These are phyloP conservation scores for Cucumis sativus DNA, from an alignment of 306 rosid genomes.

Conservation along the genomic window DNA sequence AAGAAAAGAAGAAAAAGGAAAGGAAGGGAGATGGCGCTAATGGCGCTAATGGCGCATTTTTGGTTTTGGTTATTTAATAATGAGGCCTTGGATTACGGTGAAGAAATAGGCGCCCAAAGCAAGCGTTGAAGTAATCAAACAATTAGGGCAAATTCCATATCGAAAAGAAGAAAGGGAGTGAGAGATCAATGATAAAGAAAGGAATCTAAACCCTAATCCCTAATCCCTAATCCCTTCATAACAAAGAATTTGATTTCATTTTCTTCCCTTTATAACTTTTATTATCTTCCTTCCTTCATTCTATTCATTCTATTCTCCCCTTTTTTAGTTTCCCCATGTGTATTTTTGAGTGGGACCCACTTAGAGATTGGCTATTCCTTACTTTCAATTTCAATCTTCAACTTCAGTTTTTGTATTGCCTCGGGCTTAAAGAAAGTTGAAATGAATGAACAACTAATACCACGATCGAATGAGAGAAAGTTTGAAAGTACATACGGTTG, in stretches of 20 bases:
- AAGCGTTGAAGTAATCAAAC: background rate
- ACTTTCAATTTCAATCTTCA: no score
- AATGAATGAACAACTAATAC: no score
- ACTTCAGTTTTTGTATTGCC: no score
- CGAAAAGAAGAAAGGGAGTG: background rate
- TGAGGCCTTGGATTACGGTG: conserved; percentile 3
- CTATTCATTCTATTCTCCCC: background rate
- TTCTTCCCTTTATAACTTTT: background rate
- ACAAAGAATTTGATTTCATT: background rate
- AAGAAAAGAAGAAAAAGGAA: background rate
- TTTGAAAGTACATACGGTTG: no score
- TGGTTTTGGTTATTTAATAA: background rate
- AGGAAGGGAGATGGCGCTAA: background rate
- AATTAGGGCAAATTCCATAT: background rate
- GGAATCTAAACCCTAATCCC: background rate
- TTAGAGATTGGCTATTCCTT: no score
- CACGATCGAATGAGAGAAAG: no score
- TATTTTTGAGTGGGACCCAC: background rate
- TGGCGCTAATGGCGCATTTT: conserved; percentile 3
- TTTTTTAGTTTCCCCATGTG: background rate
- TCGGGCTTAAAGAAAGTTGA: no score
- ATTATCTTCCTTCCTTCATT: background rate
- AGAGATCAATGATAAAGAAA: background rate
- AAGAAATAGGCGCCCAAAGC: conserved; percentile 5
- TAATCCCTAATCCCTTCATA: background rate